phyloP scores from a whole-genome alignment of 768 basidiomycete genomes.

The Auricularia cornea region DNA sequence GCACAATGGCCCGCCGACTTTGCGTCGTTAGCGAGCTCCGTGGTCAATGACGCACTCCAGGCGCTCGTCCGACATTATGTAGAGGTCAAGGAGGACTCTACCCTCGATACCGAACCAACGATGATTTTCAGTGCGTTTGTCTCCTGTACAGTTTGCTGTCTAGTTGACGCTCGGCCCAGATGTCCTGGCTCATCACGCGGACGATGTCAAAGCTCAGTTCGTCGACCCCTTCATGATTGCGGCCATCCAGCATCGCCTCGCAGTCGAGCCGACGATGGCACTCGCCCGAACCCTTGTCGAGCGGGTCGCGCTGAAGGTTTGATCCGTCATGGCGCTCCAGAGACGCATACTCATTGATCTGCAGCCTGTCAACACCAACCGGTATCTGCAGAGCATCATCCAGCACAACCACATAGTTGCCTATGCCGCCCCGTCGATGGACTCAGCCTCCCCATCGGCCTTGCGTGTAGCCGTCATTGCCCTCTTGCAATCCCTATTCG shows the following conservation, averaged over 20 bases:
- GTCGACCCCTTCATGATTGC: slow-evolving; percentile 66
- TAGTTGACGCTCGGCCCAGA: slow-evolving; percentile 4
- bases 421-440: slow-evolving; percentile 26
- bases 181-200: slow-evolving; percentile 3
- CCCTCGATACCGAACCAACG: neutral
- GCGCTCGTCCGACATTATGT: neutral
- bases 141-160: neutral
- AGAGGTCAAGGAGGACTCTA: neutral
- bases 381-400: slow-evolving; percentile 64
- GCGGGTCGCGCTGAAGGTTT: slow-evolving; percentile 54
- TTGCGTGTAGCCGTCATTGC: slow-evolving; percentile 41
- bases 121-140: neutral
- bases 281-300: slow-evolving; percentile 36
- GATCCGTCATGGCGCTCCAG: slow-evolving; percentile 8
- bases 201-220: slow-evolving; percentile 43
- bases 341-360: neutral
- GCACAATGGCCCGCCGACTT: neutral
- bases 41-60: neutral
- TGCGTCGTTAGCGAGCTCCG: neutral
- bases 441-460: slow-evolving; percentile 8
- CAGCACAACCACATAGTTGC: slow-evolving; percentile 59
- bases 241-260: slow-evolving; percentile 52
- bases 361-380: slow-evolving; percentile 64
- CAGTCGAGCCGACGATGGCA: slow-evolving; percentile 30
- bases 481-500: slow-evolving; percentile 61